Conservation (phyloP, 768 basidiomycete genomes). For the Boletus bicolor region DNA sequence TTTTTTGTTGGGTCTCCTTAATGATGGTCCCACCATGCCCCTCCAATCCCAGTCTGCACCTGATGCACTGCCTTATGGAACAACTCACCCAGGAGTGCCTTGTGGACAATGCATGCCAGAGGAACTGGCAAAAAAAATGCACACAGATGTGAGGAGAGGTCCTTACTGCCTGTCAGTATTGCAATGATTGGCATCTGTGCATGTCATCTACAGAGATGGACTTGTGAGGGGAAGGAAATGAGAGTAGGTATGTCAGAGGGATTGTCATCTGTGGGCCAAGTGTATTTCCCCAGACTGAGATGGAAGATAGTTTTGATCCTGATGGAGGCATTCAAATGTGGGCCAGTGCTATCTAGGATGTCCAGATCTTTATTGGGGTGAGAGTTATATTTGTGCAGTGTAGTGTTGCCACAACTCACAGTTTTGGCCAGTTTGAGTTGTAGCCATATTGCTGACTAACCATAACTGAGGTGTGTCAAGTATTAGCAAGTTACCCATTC, state of each 20-base stretch:
- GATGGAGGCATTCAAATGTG: background rate
- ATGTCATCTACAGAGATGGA: background rate
- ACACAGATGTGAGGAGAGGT: background rate
- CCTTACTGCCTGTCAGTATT: conserved; percentile 17
- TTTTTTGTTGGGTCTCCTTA: conserved; percentile 13
- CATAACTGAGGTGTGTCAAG: no score
- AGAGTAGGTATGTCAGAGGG: background rate
- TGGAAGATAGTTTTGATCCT: conserved; percentile 17
- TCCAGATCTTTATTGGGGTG: conserved; percentile 20
- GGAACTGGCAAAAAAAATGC: conserved; percentile 21
- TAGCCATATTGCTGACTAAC: no score
- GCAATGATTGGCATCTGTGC: conserved; percentile 11
- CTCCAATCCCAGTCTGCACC: conserved; percentile 26
- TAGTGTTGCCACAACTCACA: no score
- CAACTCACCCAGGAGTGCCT: conserved; percentile 18
- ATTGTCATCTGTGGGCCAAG: conserved; percentile 1
- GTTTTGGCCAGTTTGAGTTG: no score
- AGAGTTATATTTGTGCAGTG: conserved; percentile 25
- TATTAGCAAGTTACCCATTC: no score
- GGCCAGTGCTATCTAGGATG: conserved; percentile 1
- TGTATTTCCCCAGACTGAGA: conserved; percentile 14
- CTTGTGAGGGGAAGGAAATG: background rate
- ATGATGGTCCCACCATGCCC: conserved; percentile 13
- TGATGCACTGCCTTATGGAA: conserved; percentile 21
- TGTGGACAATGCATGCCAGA: conserved; percentile 21